phyloP scores from a whole-genome alignment of 495 filamentous ascomycete species.

The Talaromyces ruber region DNA sequence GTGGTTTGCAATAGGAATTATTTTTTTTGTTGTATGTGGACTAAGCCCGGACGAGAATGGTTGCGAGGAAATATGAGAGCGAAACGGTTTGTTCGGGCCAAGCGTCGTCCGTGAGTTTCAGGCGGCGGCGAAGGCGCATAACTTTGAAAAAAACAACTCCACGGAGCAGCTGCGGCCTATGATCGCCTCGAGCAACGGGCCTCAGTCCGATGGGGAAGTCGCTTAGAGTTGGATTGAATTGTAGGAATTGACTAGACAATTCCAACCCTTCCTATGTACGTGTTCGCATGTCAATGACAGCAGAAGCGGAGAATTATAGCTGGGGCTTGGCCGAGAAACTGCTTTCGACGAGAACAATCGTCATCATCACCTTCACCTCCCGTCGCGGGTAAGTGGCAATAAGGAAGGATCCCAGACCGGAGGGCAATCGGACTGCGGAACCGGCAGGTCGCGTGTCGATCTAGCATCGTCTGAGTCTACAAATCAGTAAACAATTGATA shows the following conservation, averaged over 20 bases:
- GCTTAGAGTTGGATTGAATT: not conserved
- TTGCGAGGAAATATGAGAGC: not conserved
- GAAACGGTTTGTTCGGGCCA: not conserved
- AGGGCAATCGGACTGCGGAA: conserved; percentile 6
- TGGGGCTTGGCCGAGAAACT: no score
- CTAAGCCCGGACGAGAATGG: conserved; percentile 1
- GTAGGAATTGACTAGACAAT: not conserved
- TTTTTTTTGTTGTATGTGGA: conserved; percentile 11
- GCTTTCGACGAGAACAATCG: not conserved
- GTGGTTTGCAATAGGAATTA: not conserved
- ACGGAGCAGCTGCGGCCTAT: no score
- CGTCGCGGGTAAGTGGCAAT: not conserved
- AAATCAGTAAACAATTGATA: not conserved
- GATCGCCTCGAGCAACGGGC: no score
- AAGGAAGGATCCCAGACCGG: not conserved
- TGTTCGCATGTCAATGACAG: not conserved
- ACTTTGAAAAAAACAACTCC: not conserved
- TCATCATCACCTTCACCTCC: not conserved
- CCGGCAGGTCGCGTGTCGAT: conserved; percentile 5
- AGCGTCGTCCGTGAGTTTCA: not conserved
- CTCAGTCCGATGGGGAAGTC: not conserved
- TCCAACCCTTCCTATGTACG: no score
- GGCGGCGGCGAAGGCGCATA: conserved; percentile 4
- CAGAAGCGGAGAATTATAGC: not conserved
- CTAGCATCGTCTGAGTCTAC: no score